Conservation (phyloP, 2,329 filamentous ascomycete genomes). For the Apiospora arundinis region DNA sequence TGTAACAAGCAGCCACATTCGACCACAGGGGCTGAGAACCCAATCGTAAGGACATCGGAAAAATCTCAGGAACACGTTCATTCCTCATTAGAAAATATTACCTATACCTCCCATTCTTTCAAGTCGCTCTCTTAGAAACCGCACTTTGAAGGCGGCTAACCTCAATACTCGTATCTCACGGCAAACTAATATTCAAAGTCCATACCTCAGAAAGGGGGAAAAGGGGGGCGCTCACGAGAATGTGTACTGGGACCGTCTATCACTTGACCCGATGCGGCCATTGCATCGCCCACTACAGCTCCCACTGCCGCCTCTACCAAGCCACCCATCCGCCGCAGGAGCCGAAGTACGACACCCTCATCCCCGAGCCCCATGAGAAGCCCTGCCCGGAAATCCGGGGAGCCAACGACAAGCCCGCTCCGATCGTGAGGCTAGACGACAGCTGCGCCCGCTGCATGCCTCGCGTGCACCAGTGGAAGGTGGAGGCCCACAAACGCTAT, state of each 20-base stretch:
- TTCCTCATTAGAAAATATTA: background rate
- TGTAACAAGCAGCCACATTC: background rate
- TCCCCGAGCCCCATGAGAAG: background rate
- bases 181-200: background rate
- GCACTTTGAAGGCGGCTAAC: too few species aligned
- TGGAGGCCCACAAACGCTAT: background rate
- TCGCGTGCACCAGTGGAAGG: background rate
- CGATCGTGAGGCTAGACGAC: background rate
- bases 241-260: constrained; percentile 3
- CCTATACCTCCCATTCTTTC: background rate
- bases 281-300: background rate
- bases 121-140: background rate
- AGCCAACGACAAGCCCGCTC: background rate
- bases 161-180: background rate
- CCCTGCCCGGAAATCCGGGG: background rate
- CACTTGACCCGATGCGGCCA: background rate
- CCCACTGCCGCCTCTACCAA: constrained; percentile 5
- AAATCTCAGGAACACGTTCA: background rate
- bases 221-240: background rate
- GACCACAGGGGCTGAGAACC: background rate
- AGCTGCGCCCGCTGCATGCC: constrained; percentile 2
- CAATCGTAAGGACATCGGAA: background rate
- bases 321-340: background rate
- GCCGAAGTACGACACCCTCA: background rate
- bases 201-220: background rate